Percentiles rank a stretch among this genome's conserved stretches.
Conservation (phyloP, 164 flowering plant species). For the grape (Vitis vinifera) region DNA sequence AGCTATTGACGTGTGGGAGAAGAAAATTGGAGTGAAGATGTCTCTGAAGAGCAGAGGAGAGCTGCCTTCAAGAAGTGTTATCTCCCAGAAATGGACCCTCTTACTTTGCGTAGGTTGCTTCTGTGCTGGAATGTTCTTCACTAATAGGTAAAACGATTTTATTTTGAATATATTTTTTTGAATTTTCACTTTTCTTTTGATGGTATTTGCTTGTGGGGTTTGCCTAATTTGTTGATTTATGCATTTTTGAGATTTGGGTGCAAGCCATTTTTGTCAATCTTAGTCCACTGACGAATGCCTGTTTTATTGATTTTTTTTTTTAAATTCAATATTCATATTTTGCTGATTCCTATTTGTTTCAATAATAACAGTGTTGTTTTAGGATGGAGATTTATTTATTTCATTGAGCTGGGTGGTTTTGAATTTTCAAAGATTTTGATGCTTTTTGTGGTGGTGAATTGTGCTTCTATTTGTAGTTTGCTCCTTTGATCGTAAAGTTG, state of each 20-base stretch:
- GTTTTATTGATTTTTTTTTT: not conserved
- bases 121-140: conserved; percentile 56
- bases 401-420: not conserved
- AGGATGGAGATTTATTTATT: not conserved
- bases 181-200: not conserved
- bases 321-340: conserved; percentile 8
- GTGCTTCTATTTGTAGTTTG: not conserved
- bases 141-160: conserved; percentile 37
- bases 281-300: too few relatives aligned
- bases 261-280: not conserved
- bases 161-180: not conserved
- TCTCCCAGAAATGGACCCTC: conserved; percentile 49
- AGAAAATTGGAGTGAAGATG: conserved; percentile 17
- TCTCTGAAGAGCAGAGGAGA: conserved; percentile 45
- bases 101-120: conserved; percentile 47
- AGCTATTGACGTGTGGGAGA: not conserved
- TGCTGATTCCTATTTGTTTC: conserved; percentile 2
- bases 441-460: not conserved
- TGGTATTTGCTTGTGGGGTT: not conserved
- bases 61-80: conserved; percentile 23
- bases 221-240: not conserved
- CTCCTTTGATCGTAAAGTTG: not conserved
- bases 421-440: not conserved
- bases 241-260: not conserved
- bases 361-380: not conserved